Conservation (phyloP, 148 eudicot species). For the Tetragonia tetragonoides region DNA sequence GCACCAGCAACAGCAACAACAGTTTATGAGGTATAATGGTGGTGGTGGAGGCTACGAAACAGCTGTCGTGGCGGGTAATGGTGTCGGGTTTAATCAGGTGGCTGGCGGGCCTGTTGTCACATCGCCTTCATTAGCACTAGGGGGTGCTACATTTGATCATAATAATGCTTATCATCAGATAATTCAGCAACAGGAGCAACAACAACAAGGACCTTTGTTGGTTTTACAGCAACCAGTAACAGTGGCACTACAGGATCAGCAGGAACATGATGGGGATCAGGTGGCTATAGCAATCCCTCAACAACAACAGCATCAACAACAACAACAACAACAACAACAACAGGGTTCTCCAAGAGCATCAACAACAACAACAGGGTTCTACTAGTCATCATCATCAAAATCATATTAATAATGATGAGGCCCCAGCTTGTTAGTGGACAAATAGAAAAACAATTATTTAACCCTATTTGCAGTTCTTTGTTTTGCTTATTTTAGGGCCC, state of each 20-base stretch:
- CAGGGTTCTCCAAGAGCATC: no score
- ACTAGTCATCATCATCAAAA: neutral
- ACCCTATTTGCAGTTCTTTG: no score
- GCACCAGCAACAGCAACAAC: slow-evolving; percentile 41
- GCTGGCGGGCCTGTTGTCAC: slow-evolving; percentile 17
- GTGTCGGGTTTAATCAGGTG: slow-evolving; percentile 43
- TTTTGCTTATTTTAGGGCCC: no score
- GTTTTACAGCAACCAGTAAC: slow-evolving; percentile 33
- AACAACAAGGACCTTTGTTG: slow-evolving; percentile 26
- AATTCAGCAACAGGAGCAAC: slow-evolving; percentile 24
- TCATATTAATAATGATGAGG: no score
- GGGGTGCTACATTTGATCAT: slow-evolving; percentile 32
- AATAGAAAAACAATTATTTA: no score
- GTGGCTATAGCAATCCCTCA: slow-evolving; percentile 19
- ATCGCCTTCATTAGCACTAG: slow-evolving; percentile 49
- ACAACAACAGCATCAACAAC: neutral
- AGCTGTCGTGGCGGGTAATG: slow-evolving; percentile 4
- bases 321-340: slow-evolving; percentile 10
- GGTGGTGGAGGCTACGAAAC: neutral
- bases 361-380: neutral
- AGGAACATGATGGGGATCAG: slow-evolving; percentile 7
- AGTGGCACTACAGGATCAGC: slow-evolving; percentile 3
- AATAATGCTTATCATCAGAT: slow-evolving; percentile 32
- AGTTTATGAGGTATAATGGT: slow-evolving; percentile 38
- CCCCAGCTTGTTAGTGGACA: no score